Evolutionary conservation across 2,329 filamentous ascomycete species (phyloP), one percentile per base, ranked within the genome.

Genomic region (Neurospora sp.): DNA sequence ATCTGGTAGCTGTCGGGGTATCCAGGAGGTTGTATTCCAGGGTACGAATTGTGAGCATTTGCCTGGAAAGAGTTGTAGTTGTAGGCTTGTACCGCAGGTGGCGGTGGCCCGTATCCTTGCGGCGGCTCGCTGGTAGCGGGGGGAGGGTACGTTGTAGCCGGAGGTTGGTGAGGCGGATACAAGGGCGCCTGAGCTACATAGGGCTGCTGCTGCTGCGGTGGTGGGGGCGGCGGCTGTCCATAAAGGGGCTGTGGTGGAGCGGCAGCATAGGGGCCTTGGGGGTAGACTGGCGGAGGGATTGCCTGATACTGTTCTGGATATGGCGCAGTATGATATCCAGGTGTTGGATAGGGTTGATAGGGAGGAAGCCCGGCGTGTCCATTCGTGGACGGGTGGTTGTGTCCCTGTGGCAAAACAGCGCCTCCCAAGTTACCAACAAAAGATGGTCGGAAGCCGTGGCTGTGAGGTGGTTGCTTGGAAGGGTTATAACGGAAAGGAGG

Each of bases 401-500:
- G 75, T 68, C 67, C 67, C n/a, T 71, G 70, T 1, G 68, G 69
- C 38, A 71, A 69, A 36, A 67, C 9, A 23, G 69, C 23, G 36
- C 58, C 70, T 62, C 52, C 52, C 52, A 36, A 62, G 42, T 17
- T 68, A 52, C 38, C 66, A 23, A 70, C 17, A 42, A 73, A 62
- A 71, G 28, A 68, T 28, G 38, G 67, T 52, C 11, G 69, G 15
- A 62, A 62, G 43, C 67, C 66, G 39, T 73, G 70, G 40, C 58
- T 40, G 68, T 72, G 68, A 39, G 70, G 71, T 13, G 75, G 68
- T 23, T 71, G 68, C 68, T 79, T 82, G 17, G 76, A 70, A 39
- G 80, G 87, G 73, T 91, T 84, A 28, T 87, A 84, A 73, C 87
- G 84, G 78, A 95, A 95, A 0, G 91, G 91, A n/a, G 90, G 86